Conservation (phyloP, 2,329 filamentous ascomycete genomes). For the Botrytis elliptica region DNA sequence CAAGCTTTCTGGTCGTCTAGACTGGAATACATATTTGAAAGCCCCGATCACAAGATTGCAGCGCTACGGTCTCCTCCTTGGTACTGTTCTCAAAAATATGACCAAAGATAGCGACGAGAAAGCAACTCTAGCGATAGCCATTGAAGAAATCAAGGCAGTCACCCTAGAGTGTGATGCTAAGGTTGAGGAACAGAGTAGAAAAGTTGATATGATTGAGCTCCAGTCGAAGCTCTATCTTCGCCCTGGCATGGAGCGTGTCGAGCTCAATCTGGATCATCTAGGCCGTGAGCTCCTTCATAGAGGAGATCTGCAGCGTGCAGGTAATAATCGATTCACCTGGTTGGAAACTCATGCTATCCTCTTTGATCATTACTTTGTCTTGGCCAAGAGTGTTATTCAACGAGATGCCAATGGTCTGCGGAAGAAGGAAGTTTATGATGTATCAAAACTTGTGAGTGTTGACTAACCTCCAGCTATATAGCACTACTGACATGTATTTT, state of each 20-base stretch:
- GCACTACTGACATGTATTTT: conserved; percentile 48
- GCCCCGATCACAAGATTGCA: conserved; percentile 90
- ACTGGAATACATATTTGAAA: conserved; percentile 94
- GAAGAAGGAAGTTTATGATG: conserved; percentile 82
- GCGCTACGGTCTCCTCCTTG: conserved; percentile 79
- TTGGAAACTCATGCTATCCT: conserved; percentile 90
- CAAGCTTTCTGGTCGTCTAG: conserved; percentile 75
- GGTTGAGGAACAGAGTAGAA: conserved; percentile 88
- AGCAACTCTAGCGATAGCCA: conserved; percentile 75
- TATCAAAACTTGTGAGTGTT: conserved; percentile 74
- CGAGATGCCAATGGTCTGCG: conserved; percentile 68
- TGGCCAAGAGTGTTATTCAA: conserved; percentile 74
- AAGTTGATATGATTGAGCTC: conserved; percentile 84
- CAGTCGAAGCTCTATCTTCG: conserved; percentile 79
- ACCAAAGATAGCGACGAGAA: conserved; percentile 85
- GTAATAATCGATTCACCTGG: conserved; percentile 86
- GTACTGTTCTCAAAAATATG: conserved; percentile 82
- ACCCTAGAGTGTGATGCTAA: conserved; percentile 88
- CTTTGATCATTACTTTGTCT: conserved; percentile 94
- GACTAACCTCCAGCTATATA: not conserved
- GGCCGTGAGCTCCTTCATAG: conserved; percentile 85
- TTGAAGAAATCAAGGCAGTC: conserved; percentile 87
- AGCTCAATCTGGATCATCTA: conserved; percentile 89
- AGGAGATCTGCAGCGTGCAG: conserved; percentile 85
- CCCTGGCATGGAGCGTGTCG: conserved; percentile 81